Base-by-base conservation (phyloP, 2,329 filamentous ascomycete genomes). In the Clarireedia paspali region DNA sequence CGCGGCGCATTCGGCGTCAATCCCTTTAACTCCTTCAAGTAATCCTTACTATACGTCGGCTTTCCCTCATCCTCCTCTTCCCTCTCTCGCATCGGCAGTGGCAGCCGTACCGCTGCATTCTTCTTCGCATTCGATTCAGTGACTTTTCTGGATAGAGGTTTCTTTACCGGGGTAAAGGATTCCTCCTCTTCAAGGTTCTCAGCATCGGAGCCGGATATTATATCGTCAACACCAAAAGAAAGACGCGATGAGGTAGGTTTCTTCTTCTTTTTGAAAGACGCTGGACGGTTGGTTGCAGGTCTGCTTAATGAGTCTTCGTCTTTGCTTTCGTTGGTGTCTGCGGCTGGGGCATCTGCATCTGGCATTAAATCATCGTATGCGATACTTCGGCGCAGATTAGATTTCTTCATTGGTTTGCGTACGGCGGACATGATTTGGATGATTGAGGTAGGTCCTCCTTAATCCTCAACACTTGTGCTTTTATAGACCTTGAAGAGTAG, bases 1-100 rank as follows among this genome's bases (percentile, higher is more conserved):
- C 82, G 85, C 0, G 91, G 91, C 0, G 88, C 91, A 24, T 85
- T 89, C 0, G 90, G 91, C 0, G 91, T 96, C 12, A 89, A 91
- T 57, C 84, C 87, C 60, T 90, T 89, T 14, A 99, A 77, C 69
- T 96, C 89, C 36, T 88, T 84, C 20, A 99, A 77, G 62, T 92
- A 89, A 64, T 95, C 89, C 66, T 88, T 88, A 74, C 81, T 95
- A 70, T 99, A 97, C 57, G 75, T 87, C 0, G 90, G 91, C 39
- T 87, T 77, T 15, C 53, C 36, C 53, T 51, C 46, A 85, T 88
- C 84, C 14, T 83, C 79, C 5, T 76, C 73, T n/a, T 76, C 55
- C 12, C 49, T 50, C 12, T 47, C 50, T 36, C 64, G 59, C 27
- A 60, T 54, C 10, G 66, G 61, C 20, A 66, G 24, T 1, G 55